Evolutionary conservation across 208 protist species (phyloP), one percentile per base, ranked within the genome.

Genomic region (Trypanosoma melophagium): DNA sequence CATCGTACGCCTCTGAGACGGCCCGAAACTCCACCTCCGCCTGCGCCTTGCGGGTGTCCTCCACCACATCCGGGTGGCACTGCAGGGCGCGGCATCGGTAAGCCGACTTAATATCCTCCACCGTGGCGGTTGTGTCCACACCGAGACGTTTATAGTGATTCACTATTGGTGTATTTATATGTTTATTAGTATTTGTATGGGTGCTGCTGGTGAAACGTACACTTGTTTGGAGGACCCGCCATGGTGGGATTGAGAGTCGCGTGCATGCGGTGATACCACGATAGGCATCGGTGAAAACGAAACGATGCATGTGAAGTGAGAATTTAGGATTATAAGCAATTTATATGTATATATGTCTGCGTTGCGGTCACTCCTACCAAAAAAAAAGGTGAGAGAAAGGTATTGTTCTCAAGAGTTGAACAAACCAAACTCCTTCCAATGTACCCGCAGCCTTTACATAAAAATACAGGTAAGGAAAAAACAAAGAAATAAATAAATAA

Each of bases 101-200:
- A 19, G 78, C 75, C 9, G 61, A 52, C 50, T 87, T 86, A 12
- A 81, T 31, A 28, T 92, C 84, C 35, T 77, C 81, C 4, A 69
- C 74, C 17, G 92, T 84, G 3, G 80, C 74, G 7, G 40, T 76
- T 7, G 66, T 54, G 45, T 70, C 73, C 5, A 97, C 79, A 13
- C 77, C 77, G 44, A 96, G 83, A 17, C 75, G 77, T 21, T 73
- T 71, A 69, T 96, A 94, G 65, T 78, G 75, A 60, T 83, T 90
- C 49, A 77, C 73, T 25, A 67, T 22, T 14, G 63, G 54, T 13
- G 62, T 31, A 7, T 56, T 21, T 17, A 54, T 50, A 28, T n/a
- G 54, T 13, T 58, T 31, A 7, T 1, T 35, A 35, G 3, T 35
- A 5, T 5, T 35, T 1, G 3, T 35, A 5, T 5, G 1, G 28